Evolutionary conservation across 1,284 basidiomycete genomes (phyloP).

Genomic region (Boletus hoseneyae): DNA sequence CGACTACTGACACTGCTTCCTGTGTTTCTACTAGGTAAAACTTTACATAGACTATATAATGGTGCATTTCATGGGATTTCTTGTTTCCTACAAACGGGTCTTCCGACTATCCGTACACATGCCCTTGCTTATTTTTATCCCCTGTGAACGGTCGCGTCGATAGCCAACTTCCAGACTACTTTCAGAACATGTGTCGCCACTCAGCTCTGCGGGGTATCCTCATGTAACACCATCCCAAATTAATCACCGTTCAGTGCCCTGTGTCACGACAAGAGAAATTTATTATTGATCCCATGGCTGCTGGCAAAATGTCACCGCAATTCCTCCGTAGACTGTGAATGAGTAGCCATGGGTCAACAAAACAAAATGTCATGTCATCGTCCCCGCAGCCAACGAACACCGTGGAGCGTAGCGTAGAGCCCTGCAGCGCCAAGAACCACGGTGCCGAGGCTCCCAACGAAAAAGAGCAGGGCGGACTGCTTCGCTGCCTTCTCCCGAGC

Average conservation of each 20-base stretch:
- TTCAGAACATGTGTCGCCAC: conserved; percentile 26
- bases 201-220: conserved; percentile 30
- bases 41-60: conserved; percentile 37
- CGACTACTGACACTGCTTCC: conserved; percentile 31
- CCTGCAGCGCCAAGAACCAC: conserved; percentile 43
- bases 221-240: conserved; percentile 31
- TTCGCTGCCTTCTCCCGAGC: conserved; percentile 59
- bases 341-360: conserved; percentile 30
- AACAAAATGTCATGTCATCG: conserved; percentile 21
- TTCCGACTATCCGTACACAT: conserved; percentile 18
- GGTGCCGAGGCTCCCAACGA: conserved; percentile 44
- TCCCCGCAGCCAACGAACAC: conserved; percentile 35
- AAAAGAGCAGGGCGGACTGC: conserved; percentile 54
- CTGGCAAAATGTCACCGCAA: conserved; percentile 16
- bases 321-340: conserved; percentile 14
- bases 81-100: conserved; percentile 13
- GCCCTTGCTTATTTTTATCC: conserved; percentile 31
- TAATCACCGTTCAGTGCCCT: conserved; percentile 33
- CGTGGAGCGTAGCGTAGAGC: conserved; percentile 40
- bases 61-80: conserved; percentile 25
- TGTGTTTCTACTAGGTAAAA: conserved; percentile 35
- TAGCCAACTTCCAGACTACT: conserved; percentile 17
- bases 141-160: conserved; percentile 29
- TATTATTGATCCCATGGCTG: conserved; percentile 23
- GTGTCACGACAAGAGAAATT: conserved; percentile 20